Base-by-base conservation (phyloP, 768 basidiomycete species). In the Trametes elegans region DNA sequence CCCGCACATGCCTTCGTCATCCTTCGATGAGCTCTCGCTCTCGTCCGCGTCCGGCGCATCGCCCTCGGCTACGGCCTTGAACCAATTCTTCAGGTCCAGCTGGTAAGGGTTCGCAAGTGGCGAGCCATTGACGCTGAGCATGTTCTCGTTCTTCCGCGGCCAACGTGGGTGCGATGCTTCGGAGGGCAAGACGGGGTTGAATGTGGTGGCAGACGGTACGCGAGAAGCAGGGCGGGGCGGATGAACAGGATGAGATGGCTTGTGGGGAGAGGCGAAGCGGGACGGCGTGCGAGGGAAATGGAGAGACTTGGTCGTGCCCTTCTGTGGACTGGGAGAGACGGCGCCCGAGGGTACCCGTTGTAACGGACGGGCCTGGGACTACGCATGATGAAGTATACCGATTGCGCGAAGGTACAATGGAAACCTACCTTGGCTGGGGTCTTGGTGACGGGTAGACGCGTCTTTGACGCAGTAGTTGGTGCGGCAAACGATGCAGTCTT, bases 51-150 rank as follows among this genome's bases (percentile, higher is more conserved):
- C 61, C 28, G 68, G 66, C 10, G 66, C 68, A 13, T 68, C 70
- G 8, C 67, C 66, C 19, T 75, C 75, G 18, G 64, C 65, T 5
- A 73, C 71, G 32, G 67, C 68, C 32, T 73, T 69, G 24, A 58
- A 75, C 74, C 61, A 85, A 78, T 84, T 84, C 82, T 34, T 78
- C 74, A 83, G 65, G 18, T 84, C 85, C 61, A 85, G 81, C 55
- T 83, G 76, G 63, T 85, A 87, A 1, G 90, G 89, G 66, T 91
- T 91, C 16, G 84, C 82, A 16, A 93, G 76, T 0, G 91, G 91
- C 0, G 88, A 90, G 4, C 91, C 91, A 57, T 93, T 93, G 18
- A 87, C 70, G 63, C 89, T 89, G 45, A 92, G 76, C 81, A 92
- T 82, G 63, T 76, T 83, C 69, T 93, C 91, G 63, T 90, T 82